Evolutionary conservation across 371 early-diverging fungal species (phyloP), one percentile per base, ranked within the genome.

Genomic region (Funneliformis caledonium): DNA sequence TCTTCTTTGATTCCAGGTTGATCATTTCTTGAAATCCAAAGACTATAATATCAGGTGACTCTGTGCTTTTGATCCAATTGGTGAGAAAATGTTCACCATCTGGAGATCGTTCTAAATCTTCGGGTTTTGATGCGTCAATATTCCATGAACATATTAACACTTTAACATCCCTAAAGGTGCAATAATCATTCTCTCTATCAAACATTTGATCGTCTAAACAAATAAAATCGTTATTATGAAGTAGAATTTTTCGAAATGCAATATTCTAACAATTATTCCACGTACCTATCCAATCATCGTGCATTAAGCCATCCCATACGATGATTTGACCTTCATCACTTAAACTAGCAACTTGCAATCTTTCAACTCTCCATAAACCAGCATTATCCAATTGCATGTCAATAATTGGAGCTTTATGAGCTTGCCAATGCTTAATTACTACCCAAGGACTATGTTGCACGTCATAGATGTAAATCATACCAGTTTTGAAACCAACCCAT

Each of bases 1-100:
- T 87, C 69, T 90, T 92, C 72, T 92, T 92, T 72, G 91, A 91
- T 83, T 96, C 95, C 65, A 97, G 84, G 82, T 96, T 94, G 3
- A 96, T 93, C 76, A 95, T 90, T 83, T 97, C 97, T 85, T 97
- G 97, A 79, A 96, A 93, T 7, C 95, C 95, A 48, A 96, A 88
- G 4, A 93, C 93, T 83, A 95, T 92, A 45, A 97, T 90, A 82
- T 94, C 93, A 2, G 97, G 95, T 37, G 87, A 87, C n/a, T 88
- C 84, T 76, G 87, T 88, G 56, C 87, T 84, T 1, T 86, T 84
- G 9, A 93, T 81, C 92, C 92, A 93, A 4, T 82, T 76, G 48
- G 83, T 78, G 43, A 90, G 83, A 65, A 90, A 84, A 16, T 82
- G 86, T 80, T 59, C 80, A 72, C 81, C 88, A 69, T 82, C 87